Base-by-base conservation (phyloP, 2,329 filamentous ascomycete genomes). In the Neodidymelliopsis sp. region DNA sequence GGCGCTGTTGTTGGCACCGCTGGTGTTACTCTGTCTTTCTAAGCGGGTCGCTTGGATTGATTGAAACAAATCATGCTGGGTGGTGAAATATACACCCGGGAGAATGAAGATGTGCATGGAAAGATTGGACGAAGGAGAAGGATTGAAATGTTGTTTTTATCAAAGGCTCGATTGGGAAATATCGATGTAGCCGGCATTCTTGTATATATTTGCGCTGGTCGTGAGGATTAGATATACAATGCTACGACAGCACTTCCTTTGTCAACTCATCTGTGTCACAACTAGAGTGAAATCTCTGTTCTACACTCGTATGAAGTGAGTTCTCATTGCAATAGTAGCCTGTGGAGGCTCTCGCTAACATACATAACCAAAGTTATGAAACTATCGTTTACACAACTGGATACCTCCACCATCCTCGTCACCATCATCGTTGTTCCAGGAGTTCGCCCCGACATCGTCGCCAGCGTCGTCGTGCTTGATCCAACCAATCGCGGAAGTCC, bases 1-100 rank as follows among this genome's bases (percentile, higher is more conserved):
- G 62, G 55, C 16, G 71, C 72, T 25, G 73, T 76, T 63, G 69
- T 73, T 20, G 72, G 72, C 11, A 66, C 58, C 19, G 74, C 73
- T 6, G 74, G 74, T 47, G 67, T 66, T 46, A 75, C 73, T 11
- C 62, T 76, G 10, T 62, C 54, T n/a, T 69, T 74, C 56, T 67
- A 65, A 50, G 50, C 23, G 27, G 2, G n/a, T 19, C 18, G 33
- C 15, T 27, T 43, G 12, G 16, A 24, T 28, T n/a, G n/a, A 8
- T 25, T 7, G 24, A 12, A 27, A 27, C 12, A 12, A 27, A 30
- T 48, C 15, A 19, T 38, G 33, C 18, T 29, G 13, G 28, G 33
- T 43, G 27, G 38, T 38, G 7, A 38, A 34, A 38, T 9, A 36
- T 10, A 38, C 10, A 36, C 12, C 25, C 19, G 28, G 16, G 4